phyloP scores from a whole-genome alignment of 257 asterid genomes.

The Knoxia roxburghii region DNA sequence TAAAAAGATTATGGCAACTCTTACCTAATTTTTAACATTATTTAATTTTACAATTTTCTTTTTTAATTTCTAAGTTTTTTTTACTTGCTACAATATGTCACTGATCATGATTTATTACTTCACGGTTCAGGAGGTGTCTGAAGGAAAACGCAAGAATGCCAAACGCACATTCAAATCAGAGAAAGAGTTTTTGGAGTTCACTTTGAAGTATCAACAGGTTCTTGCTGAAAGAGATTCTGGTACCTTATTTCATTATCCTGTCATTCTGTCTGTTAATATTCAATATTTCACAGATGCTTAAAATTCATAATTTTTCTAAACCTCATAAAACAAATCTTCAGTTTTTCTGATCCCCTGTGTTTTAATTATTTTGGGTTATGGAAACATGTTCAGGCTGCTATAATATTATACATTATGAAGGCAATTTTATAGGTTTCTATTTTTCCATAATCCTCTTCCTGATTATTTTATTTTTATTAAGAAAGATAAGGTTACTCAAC shows the following conservation, averaged over 20 bases:
- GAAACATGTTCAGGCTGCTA: background rate
- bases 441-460: no score
- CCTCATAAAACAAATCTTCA: background rate
- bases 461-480: background rate
- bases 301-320: background rate
- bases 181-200: slow-evolving; percentile 85
- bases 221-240: slow-evolving; percentile 95
- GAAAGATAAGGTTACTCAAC: background rate
- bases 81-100: background rate
- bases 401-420: background rate
- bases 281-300: no score
- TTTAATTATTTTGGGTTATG: no score
- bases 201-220: slow-evolving; percentile 84
- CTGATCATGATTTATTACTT: slow-evolving; percentile 14
- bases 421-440: background rate
- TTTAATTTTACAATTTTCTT: background rate
- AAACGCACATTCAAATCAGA: slow-evolving; percentile 72
- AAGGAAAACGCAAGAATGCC: slow-evolving; percentile 73
- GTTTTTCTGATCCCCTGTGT: background rate
- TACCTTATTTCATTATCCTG: slow-evolving; percentile 27
- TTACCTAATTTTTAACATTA: background rate
- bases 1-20: background rate
- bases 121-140: slow-evolving; percentile 52
- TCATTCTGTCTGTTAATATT: slow-evolving; percentile 10
- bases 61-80: background rate